A percentile compares a stretch with the other conserved stretches of the same genome.
Conservation (phyloP, 768 basidiomycete species). For the Crassisporium funariophilum region DNA sequence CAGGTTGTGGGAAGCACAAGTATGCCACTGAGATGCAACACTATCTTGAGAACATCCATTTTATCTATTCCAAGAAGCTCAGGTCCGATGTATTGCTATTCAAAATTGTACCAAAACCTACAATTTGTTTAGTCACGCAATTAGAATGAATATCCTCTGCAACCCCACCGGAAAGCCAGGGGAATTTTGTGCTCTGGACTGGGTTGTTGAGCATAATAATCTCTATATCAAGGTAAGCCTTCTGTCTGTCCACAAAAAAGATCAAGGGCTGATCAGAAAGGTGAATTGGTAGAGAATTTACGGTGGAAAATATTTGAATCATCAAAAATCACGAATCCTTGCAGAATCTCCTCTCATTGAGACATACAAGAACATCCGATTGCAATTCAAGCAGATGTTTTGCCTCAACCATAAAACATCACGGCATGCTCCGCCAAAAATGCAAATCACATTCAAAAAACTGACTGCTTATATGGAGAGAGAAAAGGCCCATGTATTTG, state of each 20-base stretch:
- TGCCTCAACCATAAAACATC: constrained; percentile 25
- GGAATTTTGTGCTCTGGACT: constrained; percentile 37
- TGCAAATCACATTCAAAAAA: constrained; percentile 25
- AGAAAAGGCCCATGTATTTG: background rate
- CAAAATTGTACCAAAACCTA: no score
- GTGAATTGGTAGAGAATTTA: constrained; percentile 27
- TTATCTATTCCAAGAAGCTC: constrained; percentile 19
- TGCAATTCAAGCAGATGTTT: constrained; percentile 7
- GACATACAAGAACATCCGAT: constrained; percentile 26
- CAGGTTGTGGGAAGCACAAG: constrained; percentile 35
- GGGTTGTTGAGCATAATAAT: constrained; percentile 44
- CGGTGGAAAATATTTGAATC: constrained; percentile 29
- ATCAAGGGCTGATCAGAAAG: background rate
- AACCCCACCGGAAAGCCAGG: constrained; percentile 38
- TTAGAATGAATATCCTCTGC: constrained; percentile 31
- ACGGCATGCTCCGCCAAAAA: constrained; percentile 28
- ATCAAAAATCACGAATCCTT: constrained; percentile 24
- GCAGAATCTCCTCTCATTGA: constrained; percentile 35
- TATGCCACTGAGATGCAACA: constrained; percentile 32
- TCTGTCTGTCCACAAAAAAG: background rate
- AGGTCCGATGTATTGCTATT: no score
- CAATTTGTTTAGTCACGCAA: constrained; percentile 18
- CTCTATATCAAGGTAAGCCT: constrained; percentile 41
- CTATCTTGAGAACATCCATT: constrained; percentile 29
- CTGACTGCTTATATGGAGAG: constrained; percentile 8